phyloP scores from a whole-genome alignment of 78 protist species.

The Tieghemostelium lacteum region DNA sequence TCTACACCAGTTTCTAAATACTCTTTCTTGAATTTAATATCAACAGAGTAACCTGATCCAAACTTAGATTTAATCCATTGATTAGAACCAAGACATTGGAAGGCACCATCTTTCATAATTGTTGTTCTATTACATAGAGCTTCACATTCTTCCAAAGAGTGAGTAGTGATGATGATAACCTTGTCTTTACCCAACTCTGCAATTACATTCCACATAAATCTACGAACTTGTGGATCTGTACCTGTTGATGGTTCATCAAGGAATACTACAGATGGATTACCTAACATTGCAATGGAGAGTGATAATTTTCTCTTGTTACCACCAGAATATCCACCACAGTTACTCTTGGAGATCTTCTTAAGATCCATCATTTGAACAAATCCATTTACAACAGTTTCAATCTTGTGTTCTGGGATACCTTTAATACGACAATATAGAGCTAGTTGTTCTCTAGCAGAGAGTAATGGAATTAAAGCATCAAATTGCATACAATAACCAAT shows the following conservation, averaged over 20 bases:
- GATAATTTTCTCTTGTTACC: constrained; percentile 92
- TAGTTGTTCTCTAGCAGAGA: constrained; percentile 77
- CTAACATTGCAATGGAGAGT: constrained; percentile 89
- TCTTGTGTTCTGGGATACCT: constrained; percentile 46
- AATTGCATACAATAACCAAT: constrained; percentile 52
- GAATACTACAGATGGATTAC: constrained; percentile 79
- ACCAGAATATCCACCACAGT: constrained; percentile 81
- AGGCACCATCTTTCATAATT: constrained; percentile 78
- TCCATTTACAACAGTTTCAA: neutral
- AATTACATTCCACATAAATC: constrained; percentile 88
- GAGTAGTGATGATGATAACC: constrained; percentile 92
- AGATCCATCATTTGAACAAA: constrained; percentile 71
- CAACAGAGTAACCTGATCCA: constrained; percentile 72
- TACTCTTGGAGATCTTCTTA: constrained; percentile 11
- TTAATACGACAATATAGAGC: constrained; percentile 40
- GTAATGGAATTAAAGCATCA: constrained; percentile 44
- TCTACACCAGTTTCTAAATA: constrained; percentile 24
- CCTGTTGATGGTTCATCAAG: constrained; percentile 83
- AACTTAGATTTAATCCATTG: constrained; percentile 72
- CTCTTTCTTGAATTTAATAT: constrained; percentile 62
- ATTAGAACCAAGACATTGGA: constrained; percentile 79
- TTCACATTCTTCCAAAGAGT: constrained; percentile 87
- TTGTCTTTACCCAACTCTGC: constrained; percentile 36
- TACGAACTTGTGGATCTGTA: constrained; percentile 87
- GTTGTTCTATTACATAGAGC: constrained; percentile 81